Evolutionary conservation across 1,284 basidiomycete species (phyloP).

Genomic region (Leucoagaricus sp.): DNA sequence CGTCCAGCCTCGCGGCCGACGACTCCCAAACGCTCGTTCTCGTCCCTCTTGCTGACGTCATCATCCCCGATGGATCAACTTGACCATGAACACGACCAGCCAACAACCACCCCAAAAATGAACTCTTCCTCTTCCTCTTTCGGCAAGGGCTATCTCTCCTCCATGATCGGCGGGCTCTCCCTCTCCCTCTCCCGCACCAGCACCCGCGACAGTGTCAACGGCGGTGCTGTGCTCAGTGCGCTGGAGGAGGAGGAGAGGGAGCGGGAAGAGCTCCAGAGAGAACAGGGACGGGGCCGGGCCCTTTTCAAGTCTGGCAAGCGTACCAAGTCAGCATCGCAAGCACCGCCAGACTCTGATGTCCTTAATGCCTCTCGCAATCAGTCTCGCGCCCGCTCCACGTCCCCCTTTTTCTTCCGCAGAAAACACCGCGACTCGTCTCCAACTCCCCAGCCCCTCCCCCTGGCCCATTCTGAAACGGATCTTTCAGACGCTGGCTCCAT

Average conservation of each 20-base stretch:
- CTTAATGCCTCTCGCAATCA: constrained; percentile 38
- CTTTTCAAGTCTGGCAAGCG: constrained; percentile 38
- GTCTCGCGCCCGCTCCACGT: constrained; percentile 66
- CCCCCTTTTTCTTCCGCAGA: constrained; percentile 68
- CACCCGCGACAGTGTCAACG: constrained; percentile 39
- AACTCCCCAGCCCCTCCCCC: constrained; percentile 69
- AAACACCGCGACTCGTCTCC: constrained; percentile 69
- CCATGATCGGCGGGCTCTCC: constrained; percentile 69
- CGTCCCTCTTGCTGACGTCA: constrained; percentile 30
- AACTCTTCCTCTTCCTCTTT: constrained; percentile 34
- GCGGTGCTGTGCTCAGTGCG: not conserved
- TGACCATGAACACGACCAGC: too few relatives aligned
- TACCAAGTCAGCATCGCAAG: constrained; percentile 55
- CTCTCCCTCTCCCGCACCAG: constrained; percentile 58
- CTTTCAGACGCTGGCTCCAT: constrained; percentile 44
- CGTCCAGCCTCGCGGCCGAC: constrained; percentile 27
- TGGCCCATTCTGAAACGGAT: constrained; percentile 69
- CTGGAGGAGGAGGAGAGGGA: constrained; percentile 1
- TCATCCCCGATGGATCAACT: constrained; percentile 9
- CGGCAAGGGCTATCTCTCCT: constrained; percentile 62
- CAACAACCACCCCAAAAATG: constrained; percentile 18
- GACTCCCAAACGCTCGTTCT: constrained; percentile 34
- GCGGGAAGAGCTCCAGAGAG: constrained; percentile 20
- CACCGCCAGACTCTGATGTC: constrained; percentile 26
- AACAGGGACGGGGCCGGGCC: constrained; percentile 60